Percentiles rank a stretch among this genome's conserved stretches.
Conservation (phyloP, 306 rosid species). For the Dryas alaskensis region DNA sequence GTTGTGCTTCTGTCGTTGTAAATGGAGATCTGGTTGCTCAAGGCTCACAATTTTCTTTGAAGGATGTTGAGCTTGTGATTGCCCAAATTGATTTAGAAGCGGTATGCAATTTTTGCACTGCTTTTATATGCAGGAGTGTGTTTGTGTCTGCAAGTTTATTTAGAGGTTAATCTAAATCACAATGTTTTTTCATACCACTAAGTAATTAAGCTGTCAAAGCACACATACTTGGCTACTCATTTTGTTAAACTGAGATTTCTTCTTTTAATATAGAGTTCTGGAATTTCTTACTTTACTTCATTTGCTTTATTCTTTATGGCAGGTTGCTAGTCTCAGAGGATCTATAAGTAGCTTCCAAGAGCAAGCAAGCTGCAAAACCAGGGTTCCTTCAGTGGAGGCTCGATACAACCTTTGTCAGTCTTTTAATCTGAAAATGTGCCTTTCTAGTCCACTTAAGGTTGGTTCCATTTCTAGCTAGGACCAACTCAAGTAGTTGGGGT, state of each 20-base stretch:
- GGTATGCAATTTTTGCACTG: slow-evolving; percentile 46
- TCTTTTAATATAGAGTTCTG: not conserved
- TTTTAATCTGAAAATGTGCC: slow-evolving; percentile 58
- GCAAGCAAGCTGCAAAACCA: slow-evolving; percentile 90
- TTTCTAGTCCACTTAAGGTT: slow-evolving; percentile 80
- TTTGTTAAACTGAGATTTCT: not conserved
- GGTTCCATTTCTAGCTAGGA: slow-evolving; percentile 29
- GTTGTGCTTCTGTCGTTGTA: slow-evolving; percentile 80
- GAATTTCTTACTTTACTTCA: slow-evolving; percentile 20
- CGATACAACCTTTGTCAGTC: slow-evolving; percentile 67
- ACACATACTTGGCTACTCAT: slow-evolving; percentile 3
- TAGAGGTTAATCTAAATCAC: not conserved
- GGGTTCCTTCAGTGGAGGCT: slow-evolving; percentile 69
- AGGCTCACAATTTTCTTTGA: slow-evolving; percentile 95
- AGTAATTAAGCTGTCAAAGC: not conserved
- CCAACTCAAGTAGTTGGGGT: slow-evolving; percentile 20
- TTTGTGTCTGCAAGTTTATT: slow-evolving; percentile 5
- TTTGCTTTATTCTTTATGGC: slow-evolving; percentile 26
- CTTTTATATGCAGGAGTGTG: not conserved
- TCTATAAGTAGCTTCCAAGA: slow-evolving; percentile 95
- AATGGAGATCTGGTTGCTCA: slow-evolving; percentile 92
- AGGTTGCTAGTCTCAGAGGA: slow-evolving; percentile 98
- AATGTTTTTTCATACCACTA: not conserved
- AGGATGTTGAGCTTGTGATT: slow-evolving; percentile 77
- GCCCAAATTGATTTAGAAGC: slow-evolving; percentile 91